phyloP scores from a whole-genome alignment of 1,284 basidiomycete genomes.

The Thecaphora frezii region DNA sequence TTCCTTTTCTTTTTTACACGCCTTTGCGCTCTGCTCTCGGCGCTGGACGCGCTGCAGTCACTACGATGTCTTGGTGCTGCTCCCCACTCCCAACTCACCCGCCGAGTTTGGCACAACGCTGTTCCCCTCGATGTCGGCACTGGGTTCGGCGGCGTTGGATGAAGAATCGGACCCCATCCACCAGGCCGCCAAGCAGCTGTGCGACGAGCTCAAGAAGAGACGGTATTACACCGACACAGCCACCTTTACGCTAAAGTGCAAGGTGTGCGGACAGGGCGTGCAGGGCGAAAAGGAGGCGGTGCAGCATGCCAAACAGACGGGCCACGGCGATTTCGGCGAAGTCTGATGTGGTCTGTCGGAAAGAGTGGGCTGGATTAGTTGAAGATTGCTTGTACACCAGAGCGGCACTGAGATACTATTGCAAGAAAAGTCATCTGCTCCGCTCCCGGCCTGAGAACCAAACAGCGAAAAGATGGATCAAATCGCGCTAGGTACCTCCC shows the following conservation, averaged over 20 bases:
- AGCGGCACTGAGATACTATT: no score
- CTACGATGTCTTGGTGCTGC: conserved; percentile 41
- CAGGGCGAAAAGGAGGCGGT: conserved; percentile 40
- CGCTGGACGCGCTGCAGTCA: no score
- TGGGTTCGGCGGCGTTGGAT: conserved; percentile 1
- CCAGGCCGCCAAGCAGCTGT: conserved; percentile 20
- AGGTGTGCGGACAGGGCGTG: conserved; percentile 21
- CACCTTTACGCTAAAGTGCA: conserved; percentile 35
- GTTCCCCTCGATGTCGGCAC: conserved; percentile 16
- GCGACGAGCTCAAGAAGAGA: conserved; percentile 20
- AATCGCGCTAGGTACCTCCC: no score
- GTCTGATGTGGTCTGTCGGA: no score
- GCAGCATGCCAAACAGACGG: conserved; percentile 39
- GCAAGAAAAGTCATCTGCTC: no score
- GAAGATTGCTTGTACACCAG: no score
- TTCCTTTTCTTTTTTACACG: no score
- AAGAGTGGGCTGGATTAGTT: no score
- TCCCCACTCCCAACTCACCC: conserved; percentile 7
- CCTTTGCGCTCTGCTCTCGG: no score
- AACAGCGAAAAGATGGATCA: no score
- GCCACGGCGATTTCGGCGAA: conserved; percentile 44
- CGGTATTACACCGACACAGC: conserved; percentile 46
- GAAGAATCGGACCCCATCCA: conserved; percentile 18
- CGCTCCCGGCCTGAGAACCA: no score
- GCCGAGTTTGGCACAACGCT: conserved; percentile 19